A percentile compares a stretch with the other conserved stretches of the same genome.
Evolutionary conservation across 306 rosid species (phyloP).

Genomic region (Vicia faba): DNA sequence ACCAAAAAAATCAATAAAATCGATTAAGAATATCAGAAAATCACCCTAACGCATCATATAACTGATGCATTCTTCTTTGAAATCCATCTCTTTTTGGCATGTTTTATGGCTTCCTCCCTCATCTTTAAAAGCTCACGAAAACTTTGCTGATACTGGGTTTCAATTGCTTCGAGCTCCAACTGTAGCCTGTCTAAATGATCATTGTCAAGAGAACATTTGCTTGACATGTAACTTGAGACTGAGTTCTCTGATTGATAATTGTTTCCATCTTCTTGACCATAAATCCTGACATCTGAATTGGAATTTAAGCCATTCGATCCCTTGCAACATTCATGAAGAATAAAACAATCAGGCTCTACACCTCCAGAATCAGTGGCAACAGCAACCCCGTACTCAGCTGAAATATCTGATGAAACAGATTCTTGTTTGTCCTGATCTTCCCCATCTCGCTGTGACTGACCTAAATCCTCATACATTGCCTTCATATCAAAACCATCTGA

Average conservation of each 20-base stretch:
- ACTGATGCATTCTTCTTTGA: conserved; percentile 53
- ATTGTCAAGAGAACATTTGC: conserved; percentile 48
- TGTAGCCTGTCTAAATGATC: conserved; percentile 47
- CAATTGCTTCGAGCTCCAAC: conserved; percentile 72
- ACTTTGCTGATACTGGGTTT: conserved; percentile 53
- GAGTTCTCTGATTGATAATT: conserved; percentile 44
- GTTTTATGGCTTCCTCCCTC: conserved; percentile 74
- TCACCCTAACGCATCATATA: conserved; percentile 34
- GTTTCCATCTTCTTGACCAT: conserved; percentile 39
- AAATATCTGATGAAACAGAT: conserved; percentile 55
- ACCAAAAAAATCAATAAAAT: not conserved
- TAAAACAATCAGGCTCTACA: conserved; percentile 35
- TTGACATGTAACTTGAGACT: conserved; percentile 49
- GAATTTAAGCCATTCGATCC: conserved; percentile 35
- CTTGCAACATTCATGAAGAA: conserved; percentile 46
- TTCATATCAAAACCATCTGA: conserved; percentile 31
- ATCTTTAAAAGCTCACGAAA: conserved; percentile 56
- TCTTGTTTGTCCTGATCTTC: conserved; percentile 55
- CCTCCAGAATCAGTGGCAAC: conserved; percentile 38
- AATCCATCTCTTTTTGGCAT: conserved; percentile 66
- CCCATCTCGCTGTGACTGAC: conserved; percentile 37
- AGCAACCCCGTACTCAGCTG: conserved; percentile 47
- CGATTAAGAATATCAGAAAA: not conserved
- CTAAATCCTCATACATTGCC: conserved; percentile 34
- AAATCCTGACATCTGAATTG: conserved; percentile 40